A percentile compares a stretch with the other conserved stretches of the same genome.
Evolutionary conservation across 192 early-diverging fungal genomes (phyloP).

Genomic region (Lobosporangium transversale): DNA sequence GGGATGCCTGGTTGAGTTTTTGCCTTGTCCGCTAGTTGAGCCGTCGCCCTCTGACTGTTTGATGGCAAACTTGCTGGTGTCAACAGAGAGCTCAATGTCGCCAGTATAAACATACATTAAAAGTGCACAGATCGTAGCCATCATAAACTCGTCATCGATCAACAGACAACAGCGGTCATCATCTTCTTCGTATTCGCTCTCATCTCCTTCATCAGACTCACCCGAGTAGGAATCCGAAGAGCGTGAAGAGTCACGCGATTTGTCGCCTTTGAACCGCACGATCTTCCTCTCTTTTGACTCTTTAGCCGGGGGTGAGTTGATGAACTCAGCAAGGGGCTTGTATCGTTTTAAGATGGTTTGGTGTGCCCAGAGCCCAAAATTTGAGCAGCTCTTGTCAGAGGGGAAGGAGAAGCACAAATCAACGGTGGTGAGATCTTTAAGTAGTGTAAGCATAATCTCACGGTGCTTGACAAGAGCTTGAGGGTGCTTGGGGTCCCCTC

Average conservation of each 20-base stretch:
- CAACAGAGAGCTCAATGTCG: slow-evolving; percentile 2
- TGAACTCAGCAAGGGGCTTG: not conserved
- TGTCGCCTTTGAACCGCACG: not conserved
- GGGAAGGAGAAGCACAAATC: slow-evolving; percentile 12
- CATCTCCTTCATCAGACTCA: not conserved
- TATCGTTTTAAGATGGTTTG: not conserved
- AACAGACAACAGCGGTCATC: not conserved
- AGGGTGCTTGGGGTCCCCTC: too few relatives aligned
- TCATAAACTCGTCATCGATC: not conserved
- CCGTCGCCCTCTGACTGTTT: not conserved
- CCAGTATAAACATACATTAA: slow-evolving; percentile 13
- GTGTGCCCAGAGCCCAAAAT: slow-evolving; percentile 17
- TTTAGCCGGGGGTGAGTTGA: not conserved
- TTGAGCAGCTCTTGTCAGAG: not conserved
- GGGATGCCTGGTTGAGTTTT: not conserved
- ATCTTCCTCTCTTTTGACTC: not conserved
- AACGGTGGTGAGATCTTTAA: slow-evolving; percentile 8
- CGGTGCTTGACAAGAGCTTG: not conserved
- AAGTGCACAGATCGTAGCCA: slow-evolving; percentile 11
- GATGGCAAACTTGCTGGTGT: not conserved
- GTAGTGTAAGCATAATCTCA: not conserved
- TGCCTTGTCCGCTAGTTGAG: not conserved
- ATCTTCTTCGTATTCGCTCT: not conserved
- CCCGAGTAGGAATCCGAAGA: not conserved
- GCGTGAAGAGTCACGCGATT: not conserved